Conservation (phyloP, 805 yeast species). For the Ogataea salicorniae region DNA sequence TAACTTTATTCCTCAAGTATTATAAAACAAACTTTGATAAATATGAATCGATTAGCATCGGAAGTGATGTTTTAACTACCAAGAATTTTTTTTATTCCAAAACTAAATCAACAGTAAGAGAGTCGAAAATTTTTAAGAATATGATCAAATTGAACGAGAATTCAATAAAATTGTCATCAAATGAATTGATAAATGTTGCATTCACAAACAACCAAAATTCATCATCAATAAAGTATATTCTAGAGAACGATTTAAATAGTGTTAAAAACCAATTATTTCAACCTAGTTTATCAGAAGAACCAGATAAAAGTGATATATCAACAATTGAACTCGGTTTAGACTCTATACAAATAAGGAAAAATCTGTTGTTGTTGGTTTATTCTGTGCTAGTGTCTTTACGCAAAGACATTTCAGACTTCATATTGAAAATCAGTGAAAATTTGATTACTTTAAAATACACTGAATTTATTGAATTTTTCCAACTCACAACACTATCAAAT, state of each 20-base stretch:
- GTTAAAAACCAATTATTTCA: conserved; percentile 2
- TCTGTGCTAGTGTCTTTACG: not conserved
- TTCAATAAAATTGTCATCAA: conserved; percentile 7
- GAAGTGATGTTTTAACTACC: not conserved
- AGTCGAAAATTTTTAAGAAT: conserved; percentile 1
- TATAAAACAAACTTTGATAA: conserved; percentile 7
- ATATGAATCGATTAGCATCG: not conserved
- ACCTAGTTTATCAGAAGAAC: not conserved
- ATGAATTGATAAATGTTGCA: conserved; percentile 10
- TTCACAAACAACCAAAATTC: conserved; percentile 8
- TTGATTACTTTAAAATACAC: not conserved
- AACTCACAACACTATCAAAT: not conserved
- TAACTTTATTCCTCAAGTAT: conserved; percentile 7
- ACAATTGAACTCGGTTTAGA: conserved; percentile 7
- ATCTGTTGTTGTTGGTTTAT: conserved; percentile 8
- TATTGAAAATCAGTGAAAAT: not conserved
- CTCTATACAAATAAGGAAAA: conserved; percentile 14
- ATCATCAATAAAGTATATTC: conserved; percentile 7
- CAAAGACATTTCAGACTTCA: too few relatives aligned
- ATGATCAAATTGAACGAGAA: conserved; percentile 4
- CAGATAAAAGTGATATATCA: not conserved
- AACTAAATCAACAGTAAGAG: not conserved
- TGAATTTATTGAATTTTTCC: conserved; percentile 14
- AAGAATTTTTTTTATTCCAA: not conserved
- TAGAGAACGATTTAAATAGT: conserved; percentile 15